Evolutionary conservation across 2,329 filamentous ascomycete species (phyloP), one percentile per base, ranked within the genome.

Genomic region (Pyrenophora teres): DNA sequence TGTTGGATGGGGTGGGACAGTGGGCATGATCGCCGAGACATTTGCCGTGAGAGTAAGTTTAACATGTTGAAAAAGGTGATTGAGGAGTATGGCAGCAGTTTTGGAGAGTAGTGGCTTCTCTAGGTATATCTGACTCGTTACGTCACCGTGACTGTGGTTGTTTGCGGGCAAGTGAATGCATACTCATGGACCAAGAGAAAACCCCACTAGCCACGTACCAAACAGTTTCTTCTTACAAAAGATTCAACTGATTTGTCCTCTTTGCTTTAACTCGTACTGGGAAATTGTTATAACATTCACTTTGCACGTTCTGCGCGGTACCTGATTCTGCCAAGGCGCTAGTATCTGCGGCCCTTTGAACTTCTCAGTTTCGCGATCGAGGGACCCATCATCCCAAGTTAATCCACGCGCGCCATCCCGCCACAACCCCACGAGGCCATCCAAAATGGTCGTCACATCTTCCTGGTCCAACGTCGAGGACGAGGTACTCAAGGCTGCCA

Each of bases 401-500:
- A 59, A 57, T 43, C 40, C 50, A 43, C 49, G 32, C 42, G 47
- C 43, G 45, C 43, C 33, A 27, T 43, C 42, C 36, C 38, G 16
- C 38, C 10, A 33, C 32, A 27, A 33, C 56, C 57, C 35, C 64
- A 63, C 38, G 52, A 87, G 86, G 83, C 82, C 84, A 57, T 83
- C 86, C 62, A 84, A 49, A 8, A 52, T 52, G 49, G 49, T 52
- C 49, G 49, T 52, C 44, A 52, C 49, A 48, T 52, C 49, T 48
- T 42, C 49, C 33, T 52, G 45, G 50, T 87, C 84, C 10, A 87
- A 87, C 62, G 85, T 87, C 60, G 84, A 87, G 81, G 94, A 99
- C 78, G 94, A 99, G 77, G 96, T 97, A 69, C 88, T 99, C 77
- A 97, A 97, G 78, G 92, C 92, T 50, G 65, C 71, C 54, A 72